These are phyloP conservation scores for Pyropia haitanensis DNA, from an alignment of 23 red algal genomes.

Conservation along the genomic window DNA sequence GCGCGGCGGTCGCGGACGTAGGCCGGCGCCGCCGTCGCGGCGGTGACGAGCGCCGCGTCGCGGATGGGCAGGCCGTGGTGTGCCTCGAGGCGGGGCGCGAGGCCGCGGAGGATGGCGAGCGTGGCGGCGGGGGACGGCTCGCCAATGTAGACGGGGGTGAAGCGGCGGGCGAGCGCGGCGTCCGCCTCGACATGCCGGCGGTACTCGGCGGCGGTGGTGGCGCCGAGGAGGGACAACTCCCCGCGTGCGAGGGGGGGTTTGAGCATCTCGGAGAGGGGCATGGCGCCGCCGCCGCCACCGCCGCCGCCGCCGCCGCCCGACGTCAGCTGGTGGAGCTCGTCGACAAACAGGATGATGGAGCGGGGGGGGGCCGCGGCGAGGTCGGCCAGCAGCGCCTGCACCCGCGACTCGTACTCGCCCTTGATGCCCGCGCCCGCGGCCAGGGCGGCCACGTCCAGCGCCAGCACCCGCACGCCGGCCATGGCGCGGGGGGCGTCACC, in stretches of 20 bases:
- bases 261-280: conserved; percentile 51
- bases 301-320: conserved; percentile 24
- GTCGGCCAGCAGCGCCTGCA: conserved; percentile 34
- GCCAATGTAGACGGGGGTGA: conserved; percentile 40
- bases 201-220: conserved; percentile 53
- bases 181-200: conserved; percentile 77
- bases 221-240: conserved; percentile 57
- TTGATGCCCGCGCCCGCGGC: conserved; percentile 55
- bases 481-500: conserved; percentile 44
- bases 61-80: conserved; percentile 52
- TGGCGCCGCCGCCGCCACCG: conserved; percentile 24
- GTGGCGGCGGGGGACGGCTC: conserved; percentile 51
- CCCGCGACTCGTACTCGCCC: conserved; percentile 56
- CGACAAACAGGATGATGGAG: conserved; percentile 49
- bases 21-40: conserved; percentile 28
- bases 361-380: conserved; percentile 16
- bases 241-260: conserved; percentile 58
- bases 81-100: conserved; percentile 23
- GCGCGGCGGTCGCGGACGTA: conserved; percentile 49
- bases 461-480: conserved; percentile 28
- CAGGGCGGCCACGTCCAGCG: conserved; percentile 45
- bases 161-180: conserved; percentile 48
- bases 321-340: conserved; percentile 63
- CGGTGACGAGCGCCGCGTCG: conserved; percentile 41
- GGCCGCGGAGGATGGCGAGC: conserved; percentile 42